Conservation (phyloP, 1,284 basidiomycete species). For the Wolfiporia cocos region DNA sequence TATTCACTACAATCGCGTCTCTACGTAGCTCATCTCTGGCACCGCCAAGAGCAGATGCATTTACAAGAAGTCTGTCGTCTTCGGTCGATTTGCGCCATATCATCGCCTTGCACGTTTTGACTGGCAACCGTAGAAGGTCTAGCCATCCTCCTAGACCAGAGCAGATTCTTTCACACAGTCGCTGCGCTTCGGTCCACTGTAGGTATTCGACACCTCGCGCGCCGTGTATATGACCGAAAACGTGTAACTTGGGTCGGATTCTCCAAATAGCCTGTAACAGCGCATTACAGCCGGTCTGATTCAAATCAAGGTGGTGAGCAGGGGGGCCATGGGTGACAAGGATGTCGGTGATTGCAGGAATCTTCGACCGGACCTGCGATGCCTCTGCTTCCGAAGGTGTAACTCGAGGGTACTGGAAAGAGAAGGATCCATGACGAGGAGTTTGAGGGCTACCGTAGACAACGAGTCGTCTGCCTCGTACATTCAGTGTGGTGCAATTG, state of each 20-base stretch:
- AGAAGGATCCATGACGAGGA: neutral
- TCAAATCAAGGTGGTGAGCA: neutral
- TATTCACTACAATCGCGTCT: neutral
- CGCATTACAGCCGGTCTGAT: neutral
- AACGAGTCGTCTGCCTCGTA: neutral
- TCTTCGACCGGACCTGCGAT: neutral
- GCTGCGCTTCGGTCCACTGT: neutral
- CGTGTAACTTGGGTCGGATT: neutral
- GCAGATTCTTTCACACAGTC: neutral
- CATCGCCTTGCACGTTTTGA: neutral
- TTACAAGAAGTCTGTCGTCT: neutral
- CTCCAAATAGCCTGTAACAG: neutral
- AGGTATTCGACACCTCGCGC: neutral
- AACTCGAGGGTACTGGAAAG: neutral
- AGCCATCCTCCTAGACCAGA: neutral
- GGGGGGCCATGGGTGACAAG: neutral
- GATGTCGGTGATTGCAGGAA: neutral
- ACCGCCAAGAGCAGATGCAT: neutral
- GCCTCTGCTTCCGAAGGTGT: neutral
- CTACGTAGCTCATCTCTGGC: neutral
- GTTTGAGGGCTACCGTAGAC: neutral
- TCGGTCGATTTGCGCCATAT: neutral
- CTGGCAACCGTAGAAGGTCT: neutral
- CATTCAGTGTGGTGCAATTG: neutral
- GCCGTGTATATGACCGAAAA: neutral